phyloP scores from a whole-genome alignment of 306 rosid species.

The Acacia melanoxylon region DNA sequence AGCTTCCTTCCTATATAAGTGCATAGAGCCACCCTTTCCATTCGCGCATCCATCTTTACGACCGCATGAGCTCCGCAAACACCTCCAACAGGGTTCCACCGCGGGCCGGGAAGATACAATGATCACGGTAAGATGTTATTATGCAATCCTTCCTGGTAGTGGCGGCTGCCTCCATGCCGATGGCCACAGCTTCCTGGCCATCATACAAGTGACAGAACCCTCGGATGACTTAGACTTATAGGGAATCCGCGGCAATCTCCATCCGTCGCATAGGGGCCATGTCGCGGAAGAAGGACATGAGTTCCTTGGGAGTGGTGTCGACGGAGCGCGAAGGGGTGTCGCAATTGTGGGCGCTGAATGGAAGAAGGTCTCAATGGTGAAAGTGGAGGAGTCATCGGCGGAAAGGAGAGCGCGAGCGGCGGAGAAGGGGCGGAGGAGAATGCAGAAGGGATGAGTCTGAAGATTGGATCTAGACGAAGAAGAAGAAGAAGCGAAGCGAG shows the following conservation, averaged over 20 bases:
- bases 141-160: constrained; percentile 66
- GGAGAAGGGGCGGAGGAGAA: constrained; percentile 33
- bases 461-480: constrained; percentile 44
- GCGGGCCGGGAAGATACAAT: constrained; percentile 74
- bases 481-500: constrained; percentile 50
- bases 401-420: constrained; percentile 53
- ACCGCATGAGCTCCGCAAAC: constrained; percentile 83
- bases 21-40: constrained; percentile 98
- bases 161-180: constrained; percentile 92
- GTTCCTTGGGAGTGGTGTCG: constrained; percentile 61
- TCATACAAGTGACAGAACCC: constrained; percentile 96
- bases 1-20: constrained; percentile 71
- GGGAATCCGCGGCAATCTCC: constrained; percentile 97
- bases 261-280: constrained; percentile 88
- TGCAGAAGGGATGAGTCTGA: constrained; percentile 50
- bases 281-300: constrained; percentile 63
- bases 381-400: constrained; percentile 37
- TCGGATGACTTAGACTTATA: constrained; percentile 89
- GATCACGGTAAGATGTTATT: constrained; percentile 87
- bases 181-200: constrained; percentile 88
- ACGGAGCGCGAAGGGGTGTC: constrained; percentile 78
- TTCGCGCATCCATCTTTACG: constrained; percentile 70
- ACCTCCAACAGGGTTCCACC: constrained; percentile 69
- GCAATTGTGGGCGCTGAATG: constrained; percentile 75
- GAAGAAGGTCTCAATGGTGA: constrained; percentile 72